Evolutionary conservation across 73 alveolate genomes (phyloP), one percentile per base, ranked within the genome.

Genomic region (Paramecium caudatum): DNA sequence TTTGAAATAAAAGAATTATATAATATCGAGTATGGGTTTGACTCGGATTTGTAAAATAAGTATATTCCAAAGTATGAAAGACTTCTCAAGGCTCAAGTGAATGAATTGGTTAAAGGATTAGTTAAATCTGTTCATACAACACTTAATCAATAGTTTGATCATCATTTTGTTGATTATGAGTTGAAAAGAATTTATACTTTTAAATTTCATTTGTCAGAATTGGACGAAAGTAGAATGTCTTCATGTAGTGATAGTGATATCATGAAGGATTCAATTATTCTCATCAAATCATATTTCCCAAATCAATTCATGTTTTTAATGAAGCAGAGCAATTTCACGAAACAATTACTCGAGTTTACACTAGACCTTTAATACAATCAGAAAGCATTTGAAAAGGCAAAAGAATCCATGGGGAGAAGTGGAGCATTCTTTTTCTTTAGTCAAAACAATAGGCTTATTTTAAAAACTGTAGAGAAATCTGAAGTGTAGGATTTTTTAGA

Each of bases 351-450:
- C 17, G 50, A 65, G 34, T 65, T 32, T 5, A 33, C 83, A 4
- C 39, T 65, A n/a, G 83, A 65, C 16, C 34, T 65, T 7, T 30
- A 30, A n/a, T 65, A 33, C 17, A 65, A 65, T 65, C 34, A 33
- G 16, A 30, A n/a, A 34, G 47, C 83, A 5, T 65, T 65, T 33
- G 49, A 65, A 36, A 65, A 65, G 34, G 32, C 83, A 10, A 33
- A 65, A 12, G 83, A 65, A 65, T 65, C 83, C 13, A 65, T 65
- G 83, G 83, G 83, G 5, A 65, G 49, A 65, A 65, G 83, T 33
- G 83, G 83, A 33, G 83, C 83, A 33, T 65, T 65, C 17, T 65
- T 65, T 32, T 65, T 65, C 16, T 65, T 3, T 65, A 65, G 83
- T 65, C 19, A 65, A 36, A 65, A 65, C 39, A 65, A 65, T 33